Base-by-base conservation (phyloP, 148 eudicot species). In the Beta vulgaris region DNA sequence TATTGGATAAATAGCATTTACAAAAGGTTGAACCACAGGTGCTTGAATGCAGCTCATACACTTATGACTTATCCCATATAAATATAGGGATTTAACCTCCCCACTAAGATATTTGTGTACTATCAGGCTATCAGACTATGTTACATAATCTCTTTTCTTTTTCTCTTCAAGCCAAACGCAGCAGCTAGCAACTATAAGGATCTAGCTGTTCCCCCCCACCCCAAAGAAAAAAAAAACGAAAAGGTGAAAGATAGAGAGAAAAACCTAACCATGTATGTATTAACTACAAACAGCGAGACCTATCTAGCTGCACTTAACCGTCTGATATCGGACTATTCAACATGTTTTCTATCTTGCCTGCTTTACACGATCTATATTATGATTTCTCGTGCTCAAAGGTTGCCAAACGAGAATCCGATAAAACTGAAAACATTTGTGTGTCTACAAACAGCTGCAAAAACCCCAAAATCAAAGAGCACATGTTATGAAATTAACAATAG, bases 381-480 rank as follows among this genome's bases (percentile, higher is more conserved):
- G 71, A 78, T 66, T 78, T 64, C 73, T 84, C 91, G 11, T 77
- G 84, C 84, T 94, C 97, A 67, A 67, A 84, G 73, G 85, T 84
- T 40, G 89, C 78, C 59, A 94, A 85, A 37, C 88, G 94, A 59
- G 85, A 80, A 82, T 94, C 98, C 14, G 98, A 90, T 70, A 91
- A 71, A 76, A 91, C 97, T 8, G 88, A 76, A 81, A 94, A 94
- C 80, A 91, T 82, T 71, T 94, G 98, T 31, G 98, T 94, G 75
- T 94, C 98, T 9, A 90, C 89, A 76, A 94, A 91, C 60, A 84
- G 77, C 98, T 94, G 98, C 89, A 88, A 72, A 74, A 37, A n/a
- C n/a, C n/a, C 35, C 37, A 66, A 15, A 79, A 57, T 18, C 15
- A 32, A 49, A 48, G 19, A 36, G 31, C 69, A 63, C 21, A 18